Percentiles rank a stretch among this genome's conserved stretches.
phyloP scores from a whole-genome alignment of 345 rosid species.

The Pelargonium nanum region DNA sequence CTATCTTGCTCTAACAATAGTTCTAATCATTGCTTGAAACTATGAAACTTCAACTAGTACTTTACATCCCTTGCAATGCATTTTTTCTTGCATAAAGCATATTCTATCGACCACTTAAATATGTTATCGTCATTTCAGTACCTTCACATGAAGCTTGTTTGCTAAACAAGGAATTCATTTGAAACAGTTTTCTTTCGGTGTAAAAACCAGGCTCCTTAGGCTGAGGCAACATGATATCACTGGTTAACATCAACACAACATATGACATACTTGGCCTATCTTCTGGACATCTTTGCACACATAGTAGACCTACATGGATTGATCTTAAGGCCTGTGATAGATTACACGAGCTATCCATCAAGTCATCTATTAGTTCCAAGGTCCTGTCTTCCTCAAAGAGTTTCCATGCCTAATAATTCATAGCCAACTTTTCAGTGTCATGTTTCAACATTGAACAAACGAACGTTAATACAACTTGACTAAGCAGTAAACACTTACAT shows the following conservation, averaged over 20 bases:
- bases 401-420: slow-evolving; percentile 29
- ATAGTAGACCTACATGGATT: slow-evolving; percentile 34
- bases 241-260: slow-evolving; percentile 32
- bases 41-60: not conserved
- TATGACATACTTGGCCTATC: slow-evolving; percentile 40
- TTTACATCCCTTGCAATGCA: not conserved
- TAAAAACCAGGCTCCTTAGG: slow-evolving; percentile 33
- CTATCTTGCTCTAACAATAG: too few relatives aligned
- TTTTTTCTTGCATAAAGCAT: not conserved
- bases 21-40: not conserved
- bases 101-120: slow-evolving; percentile 4
- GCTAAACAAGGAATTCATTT: not conserved
- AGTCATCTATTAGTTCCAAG: slow-evolving; percentile 23
- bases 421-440: not conserved
- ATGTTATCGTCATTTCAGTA: slow-evolving; percentile 23
- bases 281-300: slow-evolving; percentile 33
- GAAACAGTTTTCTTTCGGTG: slow-evolving; percentile 3
- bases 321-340: slow-evolving; percentile 20
- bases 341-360: slow-evolving; percentile 11
- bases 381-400: slow-evolving; percentile 23
- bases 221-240: slow-evolving; percentile 26
- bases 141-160: not conserved
- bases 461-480: not conserved
- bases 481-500: slow-evolving; percentile 11
- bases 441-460: not conserved